phyloP scores from a whole-genome alignment of 2,329 filamentous ascomycete genomes.

The Fragosphaeria purpurea region DNA sequence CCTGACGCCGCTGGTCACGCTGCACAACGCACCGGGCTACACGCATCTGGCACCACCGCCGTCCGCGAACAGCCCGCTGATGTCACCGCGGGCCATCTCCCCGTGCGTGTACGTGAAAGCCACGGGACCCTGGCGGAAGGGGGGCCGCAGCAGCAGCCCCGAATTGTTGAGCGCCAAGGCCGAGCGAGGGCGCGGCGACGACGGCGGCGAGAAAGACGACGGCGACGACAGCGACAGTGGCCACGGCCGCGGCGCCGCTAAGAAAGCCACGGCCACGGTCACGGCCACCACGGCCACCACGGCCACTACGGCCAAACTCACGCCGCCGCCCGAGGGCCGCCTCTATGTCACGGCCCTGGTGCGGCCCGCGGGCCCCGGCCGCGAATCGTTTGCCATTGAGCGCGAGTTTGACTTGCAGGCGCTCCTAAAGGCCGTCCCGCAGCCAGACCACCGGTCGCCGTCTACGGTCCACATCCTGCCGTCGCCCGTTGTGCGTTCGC shows the following conservation, averaged over 20 bases:
- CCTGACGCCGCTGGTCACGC: conserved; percentile 9
- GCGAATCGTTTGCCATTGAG: conserved; percentile 37
- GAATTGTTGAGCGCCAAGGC: background rate
- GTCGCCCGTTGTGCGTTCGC: conserved; percentile 5
- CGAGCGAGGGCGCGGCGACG: background rate
- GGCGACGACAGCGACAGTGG: background rate
- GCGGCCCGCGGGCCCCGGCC: conserved; percentile 28
- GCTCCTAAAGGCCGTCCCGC: conserved; percentile 35
- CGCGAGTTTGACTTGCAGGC: conserved; percentile 40
- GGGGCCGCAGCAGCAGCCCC: background rate
- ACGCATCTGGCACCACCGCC: background rate
- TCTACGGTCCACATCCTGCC: conserved; percentile 9
- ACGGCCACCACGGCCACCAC: background rate
- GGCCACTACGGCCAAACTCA: background rate
- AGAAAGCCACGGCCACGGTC: background rate
- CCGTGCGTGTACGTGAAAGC: conserved; percentile 13
- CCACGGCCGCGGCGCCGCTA: background rate
- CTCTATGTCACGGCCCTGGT: conserved; percentile 35
- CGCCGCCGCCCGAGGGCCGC: conserved; percentile 8
- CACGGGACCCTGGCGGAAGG: background rate
- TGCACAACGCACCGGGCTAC: background rate
- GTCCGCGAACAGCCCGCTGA: background rate
- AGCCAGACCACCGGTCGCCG: conserved; percentile 14
- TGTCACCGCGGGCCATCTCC: conserved; percentile 10
- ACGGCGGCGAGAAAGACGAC: background rate